A percentile compares a stretch with the other conserved stretches of the same genome.
phyloP scores from a whole-genome alignment of 2,329 filamentous ascomycete genomes.

The Ceratocystis smalleyi region DNA sequence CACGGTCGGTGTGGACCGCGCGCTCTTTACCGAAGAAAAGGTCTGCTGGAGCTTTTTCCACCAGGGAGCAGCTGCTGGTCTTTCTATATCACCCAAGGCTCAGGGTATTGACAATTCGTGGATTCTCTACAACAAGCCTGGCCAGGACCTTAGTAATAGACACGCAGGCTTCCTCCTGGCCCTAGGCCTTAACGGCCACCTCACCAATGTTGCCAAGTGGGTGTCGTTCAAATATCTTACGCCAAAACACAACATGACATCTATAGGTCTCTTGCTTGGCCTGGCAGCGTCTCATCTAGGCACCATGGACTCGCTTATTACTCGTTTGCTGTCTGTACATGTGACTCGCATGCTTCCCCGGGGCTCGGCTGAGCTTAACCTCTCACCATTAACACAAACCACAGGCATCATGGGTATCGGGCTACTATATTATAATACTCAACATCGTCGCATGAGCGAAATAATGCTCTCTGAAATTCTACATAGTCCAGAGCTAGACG shows the following conservation, averaged over 20 bases:
- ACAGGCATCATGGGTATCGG: constrained; percentile 96
- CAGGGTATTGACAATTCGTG: constrained; percentile 95
- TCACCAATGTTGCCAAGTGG: constrained; percentile 94
- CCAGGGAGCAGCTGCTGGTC: constrained; percentile 79
- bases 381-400: constrained; percentile 85
- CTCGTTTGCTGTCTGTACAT: constrained; percentile 82
- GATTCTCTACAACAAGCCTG: constrained; percentile 95
- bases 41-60: constrained; percentile 98
- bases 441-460: constrained; percentile 96
- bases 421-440: constrained; percentile 81
- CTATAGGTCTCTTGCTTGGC: constrained; percentile 82
- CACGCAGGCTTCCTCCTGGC: constrained; percentile 89
- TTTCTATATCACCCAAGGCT: constrained; percentile 77
- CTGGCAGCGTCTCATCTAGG: constrained; percentile 87
- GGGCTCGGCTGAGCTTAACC: constrained; percentile 82
- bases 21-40: constrained; percentile 81
- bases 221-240: constrained; percentile 98
- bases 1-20: constrained; percentile 82
- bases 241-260: constrained; percentile 98
- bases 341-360: constrained; percentile 86
- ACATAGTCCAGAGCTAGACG: constrained; percentile 34
- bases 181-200: constrained; percentile 80
- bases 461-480: constrained; percentile 98
- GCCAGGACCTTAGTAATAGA: constrained; percentile 75
- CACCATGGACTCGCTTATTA: constrained; percentile 94